Conservation (phyloP, 2,329 filamentous ascomycete genomes). For the Colletotrichum coccodes region DNA sequence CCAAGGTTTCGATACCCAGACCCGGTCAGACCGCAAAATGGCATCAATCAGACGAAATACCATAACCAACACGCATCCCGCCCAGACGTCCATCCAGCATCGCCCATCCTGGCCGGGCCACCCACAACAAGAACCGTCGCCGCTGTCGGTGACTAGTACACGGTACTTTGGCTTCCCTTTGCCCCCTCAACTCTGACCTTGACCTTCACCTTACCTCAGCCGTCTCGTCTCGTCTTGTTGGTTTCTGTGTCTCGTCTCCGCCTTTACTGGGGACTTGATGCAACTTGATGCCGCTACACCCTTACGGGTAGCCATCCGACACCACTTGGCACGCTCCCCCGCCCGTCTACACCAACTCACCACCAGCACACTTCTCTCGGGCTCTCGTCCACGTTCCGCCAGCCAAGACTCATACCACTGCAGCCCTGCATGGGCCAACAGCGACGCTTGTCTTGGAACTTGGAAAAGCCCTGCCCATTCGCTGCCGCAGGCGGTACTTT, state of each 20-base stretch:
- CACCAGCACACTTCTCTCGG: not conserved
- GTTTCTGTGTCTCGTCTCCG: constrained; percentile 18
- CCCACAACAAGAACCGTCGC: not conserved
- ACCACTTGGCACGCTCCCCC: constrained; percentile 16
- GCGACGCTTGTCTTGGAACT: constrained; percentile 27
- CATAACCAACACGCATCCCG: constrained; percentile 18
- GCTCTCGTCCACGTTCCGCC: constrained; percentile 14
- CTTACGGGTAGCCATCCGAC: constrained; percentile 30
- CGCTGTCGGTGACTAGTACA: not conserved
- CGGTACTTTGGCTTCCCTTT: constrained; percentile 1
- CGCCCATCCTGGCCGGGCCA: constrained; percentile 1
- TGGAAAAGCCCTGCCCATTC: constrained; percentile 32
- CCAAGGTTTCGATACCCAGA: constrained; percentile 16
- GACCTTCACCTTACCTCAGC: constrained; percentile 17
- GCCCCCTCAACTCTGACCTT: constrained; percentile 22
- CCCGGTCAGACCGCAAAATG: constrained; percentile 23
- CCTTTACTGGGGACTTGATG: constrained; percentile 28
- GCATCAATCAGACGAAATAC: constrained; percentile 32
- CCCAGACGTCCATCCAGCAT: constrained; percentile 7
- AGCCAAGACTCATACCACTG: constrained; percentile 31
- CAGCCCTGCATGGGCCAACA: constrained; percentile 33
- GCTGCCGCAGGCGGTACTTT: constrained; percentile 31
- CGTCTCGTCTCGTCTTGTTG: constrained; percentile 15
- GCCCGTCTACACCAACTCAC: constrained; percentile 10
- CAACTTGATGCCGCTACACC: constrained; percentile 29